These are phyloP conservation scores for Pyricularia grisea DNA, from an alignment of 2,329 filamentous ascomycete genomes.

Conservation along the genomic window DNA sequence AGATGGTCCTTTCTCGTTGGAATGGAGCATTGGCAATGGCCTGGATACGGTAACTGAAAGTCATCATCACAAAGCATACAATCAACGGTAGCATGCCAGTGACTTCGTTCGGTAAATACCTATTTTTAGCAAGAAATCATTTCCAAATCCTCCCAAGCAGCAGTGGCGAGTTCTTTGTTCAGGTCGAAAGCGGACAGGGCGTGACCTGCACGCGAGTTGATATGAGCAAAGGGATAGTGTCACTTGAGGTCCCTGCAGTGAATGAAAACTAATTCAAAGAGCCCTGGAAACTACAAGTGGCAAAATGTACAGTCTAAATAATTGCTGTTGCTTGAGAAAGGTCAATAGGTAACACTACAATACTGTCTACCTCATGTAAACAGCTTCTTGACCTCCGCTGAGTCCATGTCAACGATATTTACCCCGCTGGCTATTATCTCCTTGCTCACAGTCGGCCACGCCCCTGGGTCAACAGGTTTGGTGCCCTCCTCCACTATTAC, in stretches of 20 bases:
- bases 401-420: slow-evolving; percentile 46
- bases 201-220: neutral
- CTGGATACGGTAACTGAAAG: neutral
- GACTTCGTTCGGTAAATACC: neutral
- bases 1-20: neutral
- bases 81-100: neutral
- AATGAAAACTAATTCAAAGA: neutral
- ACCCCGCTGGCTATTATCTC: slow-evolving; percentile 53
- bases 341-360: neutral
- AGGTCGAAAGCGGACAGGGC: neutral
- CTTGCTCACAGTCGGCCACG: slow-evolving; percentile 44
- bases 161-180: neutral
- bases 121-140: neutral
- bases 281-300: neutral
- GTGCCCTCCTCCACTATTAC: slow-evolving; percentile 74
- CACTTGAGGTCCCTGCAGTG: neutral
- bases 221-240: neutral
- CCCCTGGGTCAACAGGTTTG: slow-evolving; percentile 54
- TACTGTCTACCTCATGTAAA: neutral
- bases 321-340: neutral
- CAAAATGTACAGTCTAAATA: neutral
- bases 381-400: slow-evolving; percentile 38
- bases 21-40: neutral
- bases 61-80: neutral
- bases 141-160: neutral